phyloP scores from a whole-genome alignment of 148 eudicot species.

The Rhododendron williamsianum region DNA sequence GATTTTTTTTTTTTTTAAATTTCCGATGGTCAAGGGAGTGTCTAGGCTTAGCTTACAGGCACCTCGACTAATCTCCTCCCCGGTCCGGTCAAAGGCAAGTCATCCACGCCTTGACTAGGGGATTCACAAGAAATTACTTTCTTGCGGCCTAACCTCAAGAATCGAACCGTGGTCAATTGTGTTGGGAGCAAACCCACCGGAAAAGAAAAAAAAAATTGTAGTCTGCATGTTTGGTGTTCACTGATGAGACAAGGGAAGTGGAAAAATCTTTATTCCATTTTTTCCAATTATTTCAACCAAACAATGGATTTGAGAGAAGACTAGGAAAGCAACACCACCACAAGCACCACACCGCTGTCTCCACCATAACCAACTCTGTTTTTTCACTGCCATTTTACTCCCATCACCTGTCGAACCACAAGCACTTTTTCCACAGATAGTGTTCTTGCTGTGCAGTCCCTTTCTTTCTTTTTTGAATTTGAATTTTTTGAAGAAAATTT shows the following conservation, averaged over 20 bases:
- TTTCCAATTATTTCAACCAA: background rate
- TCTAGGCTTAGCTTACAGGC: no score
- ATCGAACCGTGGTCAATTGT: no score
- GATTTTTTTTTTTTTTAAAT: no score
- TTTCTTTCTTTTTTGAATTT: background rate
- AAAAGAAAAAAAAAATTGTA: background rate
- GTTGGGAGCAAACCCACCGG: no score
- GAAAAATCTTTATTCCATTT: background rate
- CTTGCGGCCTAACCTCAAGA: no score
- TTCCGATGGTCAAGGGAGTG: no score
- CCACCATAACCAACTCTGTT: background rate
- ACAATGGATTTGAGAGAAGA: background rate
- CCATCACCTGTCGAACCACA: background rate
- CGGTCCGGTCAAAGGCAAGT: no score
- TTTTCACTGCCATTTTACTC: background rate
- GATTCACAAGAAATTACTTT: no score
- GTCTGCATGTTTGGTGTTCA: background rate
- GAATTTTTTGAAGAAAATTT: background rate
- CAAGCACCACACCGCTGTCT: conserved; percentile 10
- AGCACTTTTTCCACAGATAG: background rate
- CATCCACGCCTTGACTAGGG: no score
- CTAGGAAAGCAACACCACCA: conserved; percentile 10
- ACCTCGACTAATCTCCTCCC: no score
- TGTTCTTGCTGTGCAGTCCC: background rate
- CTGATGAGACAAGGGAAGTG: background rate